Percentiles rank a stretch among this genome's conserved stretches.
phyloP scores from a whole-genome alignment of 2,329 filamentous ascomycete genomes.

The Coleophoma crateriformis region DNA sequence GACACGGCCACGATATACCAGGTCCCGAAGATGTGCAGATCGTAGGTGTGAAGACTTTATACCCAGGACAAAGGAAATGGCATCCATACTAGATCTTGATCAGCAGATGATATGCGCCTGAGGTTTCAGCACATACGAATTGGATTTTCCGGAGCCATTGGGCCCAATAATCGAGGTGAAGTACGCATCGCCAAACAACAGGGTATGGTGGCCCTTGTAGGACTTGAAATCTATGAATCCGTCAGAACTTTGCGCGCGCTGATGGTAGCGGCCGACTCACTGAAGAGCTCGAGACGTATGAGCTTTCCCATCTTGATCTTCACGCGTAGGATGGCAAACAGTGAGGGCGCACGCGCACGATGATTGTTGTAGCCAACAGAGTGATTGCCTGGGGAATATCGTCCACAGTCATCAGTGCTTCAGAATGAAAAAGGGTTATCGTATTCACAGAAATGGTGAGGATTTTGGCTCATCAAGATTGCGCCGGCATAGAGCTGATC shows the following conservation, averaged over 20 bases:
- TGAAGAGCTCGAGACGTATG: constrained; percentile 89
- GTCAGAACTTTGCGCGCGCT: constrained; percentile 8
- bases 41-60: constrained; percentile 98
- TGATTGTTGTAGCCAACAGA: neutral
- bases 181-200: constrained; percentile 95
- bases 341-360: constrained; percentile 16
- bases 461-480: too few relatives aligned
- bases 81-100: constrained; percentile 74
- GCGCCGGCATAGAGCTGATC: too few relatives aligned
- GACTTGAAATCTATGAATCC: constrained; percentile 83
- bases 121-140: constrained; percentile 65
- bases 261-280: constrained; percentile 42
- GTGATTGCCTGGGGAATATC: too few relatives aligned
- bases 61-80: constrained; percentile 96
- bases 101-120: constrained; percentile 10
- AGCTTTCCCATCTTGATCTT: constrained; percentile 81
- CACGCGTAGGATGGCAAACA: constrained; percentile 13
- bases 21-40: constrained; percentile 86
- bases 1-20: constrained; percentile 93
- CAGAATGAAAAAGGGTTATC: too few relatives aligned
- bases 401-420: too few relatives aligned
- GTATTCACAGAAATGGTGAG: too few relatives aligned
- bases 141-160: constrained; percentile 99
- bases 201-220: constrained; percentile 92
- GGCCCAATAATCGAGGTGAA: constrained; percentile 99